Conservation (phyloP, 2,329 filamentous ascomycete species). For the Westerdykella ornata region DNA sequence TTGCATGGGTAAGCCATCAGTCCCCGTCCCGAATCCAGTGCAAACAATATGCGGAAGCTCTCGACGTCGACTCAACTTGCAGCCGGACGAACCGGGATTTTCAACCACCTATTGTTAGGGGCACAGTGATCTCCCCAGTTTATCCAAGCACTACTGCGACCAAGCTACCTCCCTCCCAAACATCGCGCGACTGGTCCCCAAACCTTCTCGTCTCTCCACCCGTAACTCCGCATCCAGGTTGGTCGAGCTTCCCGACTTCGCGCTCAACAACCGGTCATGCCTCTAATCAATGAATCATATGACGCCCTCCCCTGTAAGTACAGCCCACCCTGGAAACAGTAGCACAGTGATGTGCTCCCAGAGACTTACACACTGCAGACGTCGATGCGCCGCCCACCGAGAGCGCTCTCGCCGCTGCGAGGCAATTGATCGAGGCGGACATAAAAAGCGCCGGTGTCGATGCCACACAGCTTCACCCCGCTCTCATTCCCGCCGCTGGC, state of each 20-base stretch:
- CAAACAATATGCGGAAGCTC: too few relatives aligned
- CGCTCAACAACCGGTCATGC: slow-evolving; percentile 47
- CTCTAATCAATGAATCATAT: slow-evolving; percentile 62
- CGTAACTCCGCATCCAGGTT: background rate
- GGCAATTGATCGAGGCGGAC: slow-evolving; percentile 63
- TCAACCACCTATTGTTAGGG: too few relatives aligned
- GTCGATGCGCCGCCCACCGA: slow-evolving; percentile 68
- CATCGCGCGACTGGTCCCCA: too few relatives aligned
- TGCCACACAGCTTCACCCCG: slow-evolving; percentile 49
- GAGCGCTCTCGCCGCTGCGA: slow-evolving; percentile 57
- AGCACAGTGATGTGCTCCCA: slow-evolving; percentile 3
- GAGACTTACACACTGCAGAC: slow-evolving; percentile 49
- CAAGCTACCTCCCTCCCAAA: too few relatives aligned
- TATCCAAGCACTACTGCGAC: too few relatives aligned
- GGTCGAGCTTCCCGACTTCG: too few relatives aligned
- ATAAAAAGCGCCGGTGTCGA: slow-evolving; percentile 36
- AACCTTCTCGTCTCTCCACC: background rate
- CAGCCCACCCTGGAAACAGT: slow-evolving; percentile 3
- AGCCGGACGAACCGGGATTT: too few relatives aligned
- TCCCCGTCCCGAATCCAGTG: too few relatives aligned
- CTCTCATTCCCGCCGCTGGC: slow-evolving; percentile 47
- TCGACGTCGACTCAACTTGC: too few relatives aligned
- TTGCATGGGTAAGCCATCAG: too few relatives aligned
- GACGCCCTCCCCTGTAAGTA: slow-evolving; percentile 73
- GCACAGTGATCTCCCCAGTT: too few relatives aligned